phyloP scores from a whole-genome alignment of 768 basidiomycete genomes.

The Collybia sp. region DNA sequence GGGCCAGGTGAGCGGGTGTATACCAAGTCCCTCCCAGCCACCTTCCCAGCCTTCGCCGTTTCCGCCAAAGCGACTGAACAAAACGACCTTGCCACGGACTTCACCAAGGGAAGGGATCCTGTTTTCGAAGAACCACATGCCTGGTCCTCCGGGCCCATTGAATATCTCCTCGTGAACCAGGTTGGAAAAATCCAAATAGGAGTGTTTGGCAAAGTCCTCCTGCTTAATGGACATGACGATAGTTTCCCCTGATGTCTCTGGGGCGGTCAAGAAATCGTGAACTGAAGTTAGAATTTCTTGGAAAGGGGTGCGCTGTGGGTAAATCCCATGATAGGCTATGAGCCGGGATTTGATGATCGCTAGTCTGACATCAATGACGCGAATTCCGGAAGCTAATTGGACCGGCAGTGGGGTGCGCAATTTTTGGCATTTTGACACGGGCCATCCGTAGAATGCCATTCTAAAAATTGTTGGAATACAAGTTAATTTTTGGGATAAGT shows the following conservation, averaged over 20 bases:
- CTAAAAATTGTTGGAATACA: slow-evolving; percentile 25
- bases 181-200: slow-evolving; percentile 50
- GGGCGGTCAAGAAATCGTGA: slow-evolving; percentile 57
- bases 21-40: slow-evolving; percentile 68
- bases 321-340: slow-evolving; percentile 75
- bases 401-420: slow-evolving; percentile 50
- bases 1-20: slow-evolving; percentile 87
- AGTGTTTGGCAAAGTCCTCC: slow-evolving; percentile 57
- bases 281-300: slow-evolving; percentile 57
- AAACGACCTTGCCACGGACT: slow-evolving; percentile 77
- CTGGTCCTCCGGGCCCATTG: slow-evolving; percentile 44
- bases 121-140: slow-evolving; percentile 83
- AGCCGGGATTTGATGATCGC: slow-evolving; percentile 59
- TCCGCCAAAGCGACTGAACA: slow-evolving; percentile 84
- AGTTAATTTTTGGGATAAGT: neutral
- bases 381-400: slow-evolving; percentile 76
- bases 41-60: slow-evolving; percentile 66
- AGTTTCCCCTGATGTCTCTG: slow-evolving; percentile 59
- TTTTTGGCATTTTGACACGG: slow-evolving; percentile 83
- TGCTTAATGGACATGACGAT: slow-evolving; percentile 88
- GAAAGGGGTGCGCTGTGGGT: slow-evolving; percentile 68
- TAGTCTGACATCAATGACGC: slow-evolving; percentile 79
- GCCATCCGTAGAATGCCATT: slow-evolving; percentile 84
- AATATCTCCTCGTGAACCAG: slow-evolving; percentile 64
- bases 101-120: slow-evolving; percentile 78